These are phyloP conservation scores for Komagataella populi DNA, from an alignment of 805 yeast species.

Conservation along the genomic window DNA sequence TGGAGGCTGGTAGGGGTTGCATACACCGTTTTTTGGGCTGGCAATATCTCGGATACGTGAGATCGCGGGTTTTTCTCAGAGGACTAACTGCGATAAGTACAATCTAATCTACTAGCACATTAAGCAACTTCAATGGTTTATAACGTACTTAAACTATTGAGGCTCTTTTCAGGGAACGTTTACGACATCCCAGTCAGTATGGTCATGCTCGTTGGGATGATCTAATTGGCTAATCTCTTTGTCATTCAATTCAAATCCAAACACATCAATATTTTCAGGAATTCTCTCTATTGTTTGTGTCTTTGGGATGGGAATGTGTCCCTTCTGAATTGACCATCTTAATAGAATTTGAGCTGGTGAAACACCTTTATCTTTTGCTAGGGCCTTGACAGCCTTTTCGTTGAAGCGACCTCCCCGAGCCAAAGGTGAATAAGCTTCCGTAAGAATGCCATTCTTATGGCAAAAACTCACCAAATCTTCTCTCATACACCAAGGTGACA, in stretches of 20 bases:
- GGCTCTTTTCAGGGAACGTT: constrained; percentile 29
- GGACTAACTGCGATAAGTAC: background rate
- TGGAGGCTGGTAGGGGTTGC: background rate
- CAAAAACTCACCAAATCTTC: constrained; percentile 50
- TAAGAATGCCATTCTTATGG: constrained; percentile 35
- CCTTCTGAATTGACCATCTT: constrained; percentile 64
- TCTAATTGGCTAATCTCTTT: constrained; percentile 27
- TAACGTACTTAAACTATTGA: background rate
- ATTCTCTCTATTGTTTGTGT: constrained; percentile 41
- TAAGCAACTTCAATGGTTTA: too few relatives aligned
- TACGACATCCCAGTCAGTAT: constrained; percentile 69
- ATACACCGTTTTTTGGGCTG: background rate
- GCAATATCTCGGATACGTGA: background rate
- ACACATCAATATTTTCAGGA: constrained; percentile 39
- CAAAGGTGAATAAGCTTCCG: constrained; percentile 76
- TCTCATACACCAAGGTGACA: constrained; percentile 75
- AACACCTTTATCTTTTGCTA: constrained; percentile 35
- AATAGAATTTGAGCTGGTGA: constrained; percentile 51
- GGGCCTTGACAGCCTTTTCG: constrained; percentile 35
- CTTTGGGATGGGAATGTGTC: constrained; percentile 60
- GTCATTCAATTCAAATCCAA: constrained; percentile 28
- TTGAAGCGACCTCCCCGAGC: constrained; percentile 41
- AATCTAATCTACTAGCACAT: too few relatives aligned
- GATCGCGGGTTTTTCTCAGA: background rate
- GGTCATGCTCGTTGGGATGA: constrained; percentile 47